Percentiles rank a stretch among this genome's conserved stretches.
These are phyloP conservation scores for Paramecium octaurelia DNA, from an alignment of 73 alveolate species.

Conservation along the genomic window DNA sequence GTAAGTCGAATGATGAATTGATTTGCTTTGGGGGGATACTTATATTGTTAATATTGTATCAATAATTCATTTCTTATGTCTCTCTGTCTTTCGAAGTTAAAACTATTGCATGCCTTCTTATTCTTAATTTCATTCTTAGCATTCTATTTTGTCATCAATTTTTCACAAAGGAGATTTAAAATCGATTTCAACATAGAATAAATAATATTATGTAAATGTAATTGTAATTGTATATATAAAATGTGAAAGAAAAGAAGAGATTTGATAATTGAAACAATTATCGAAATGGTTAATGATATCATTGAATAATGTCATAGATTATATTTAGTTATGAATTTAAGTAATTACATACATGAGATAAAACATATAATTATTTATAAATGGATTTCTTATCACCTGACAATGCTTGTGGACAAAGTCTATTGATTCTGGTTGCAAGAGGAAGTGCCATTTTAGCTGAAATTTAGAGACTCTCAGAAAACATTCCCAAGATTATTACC, in stretches of 20 bases:
- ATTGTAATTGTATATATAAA: too few relatives aligned
- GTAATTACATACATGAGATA: neutral
- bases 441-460: slow-evolving; percentile 96
- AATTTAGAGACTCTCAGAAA: slow-evolving; percentile 86
- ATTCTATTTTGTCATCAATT: too few relatives aligned
- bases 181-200: neutral
- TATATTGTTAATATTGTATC: neutral
- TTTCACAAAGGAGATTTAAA: neutral
- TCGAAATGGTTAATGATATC: neutral
- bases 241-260: too few relatives aligned
- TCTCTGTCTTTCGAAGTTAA: too few relatives aligned
- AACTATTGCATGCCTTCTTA: too few relatives aligned
- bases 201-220: too few relatives aligned
- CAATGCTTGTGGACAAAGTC: slow-evolving; percentile 87
- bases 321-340: neutral
- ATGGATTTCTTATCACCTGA: slow-evolving; percentile 76
- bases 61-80: neutral
- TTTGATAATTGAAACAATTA: too few relatives aligned
- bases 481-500: slow-evolving; percentile 89
- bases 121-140: too few relatives aligned
- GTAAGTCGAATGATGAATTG: neutral
- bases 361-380: neutral
- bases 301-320: neutral
- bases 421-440: slow-evolving; percentile 86
- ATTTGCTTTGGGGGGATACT: neutral